Evolutionary conservation across 805 yeast genomes (phyloP).

Genomic region (Ogataea populi-albae): DNA sequence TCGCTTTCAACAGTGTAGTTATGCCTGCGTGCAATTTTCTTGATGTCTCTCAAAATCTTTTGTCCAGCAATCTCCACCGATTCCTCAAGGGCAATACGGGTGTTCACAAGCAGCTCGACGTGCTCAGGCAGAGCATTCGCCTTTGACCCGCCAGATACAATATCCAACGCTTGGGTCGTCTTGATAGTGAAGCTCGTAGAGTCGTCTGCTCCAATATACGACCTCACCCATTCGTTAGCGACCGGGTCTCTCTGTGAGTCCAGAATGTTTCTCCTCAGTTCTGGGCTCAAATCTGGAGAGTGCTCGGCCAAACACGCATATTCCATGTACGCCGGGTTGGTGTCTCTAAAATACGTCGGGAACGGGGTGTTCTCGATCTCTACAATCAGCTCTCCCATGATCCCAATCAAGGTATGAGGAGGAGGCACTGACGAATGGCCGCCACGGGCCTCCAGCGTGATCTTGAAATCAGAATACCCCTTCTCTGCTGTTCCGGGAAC

Average conservation of each 20-base stretch:
- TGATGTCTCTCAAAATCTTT: conserved; percentile 34
- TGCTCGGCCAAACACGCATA: conserved; percentile 48
- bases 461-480: conserved; percentile 42
- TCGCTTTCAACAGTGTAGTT: neutral
- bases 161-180: conserved; percentile 49
- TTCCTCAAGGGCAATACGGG: conserved; percentile 46
- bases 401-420: conserved; percentile 46
- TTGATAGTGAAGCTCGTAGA: conserved; percentile 37
- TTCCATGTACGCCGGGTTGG: conserved; percentile 43
- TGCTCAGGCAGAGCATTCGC: conserved; percentile 50
- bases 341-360: conserved; percentile 37
- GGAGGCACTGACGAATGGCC: conserved; percentile 54
- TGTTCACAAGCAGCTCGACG: conserved; percentile 42
- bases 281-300: conserved; percentile 33
- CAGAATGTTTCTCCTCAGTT: conserved; percentile 37
- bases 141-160: conserved; percentile 48
- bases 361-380: conserved; percentile 38
- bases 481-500: conserved; percentile 48
- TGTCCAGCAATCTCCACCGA: conserved; percentile 33
- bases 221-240: conserved; percentile 38
- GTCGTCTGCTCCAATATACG: conserved; percentile 30
- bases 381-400: conserved; percentile 40
- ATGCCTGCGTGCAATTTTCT: conserved; percentile 35
- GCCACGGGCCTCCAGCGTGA: conserved; percentile 44
- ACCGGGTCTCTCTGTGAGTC: conserved; percentile 34